Base-by-base conservation (phyloP, 352 stramenopile genomes). In the Phytophthora capsici region DNA sequence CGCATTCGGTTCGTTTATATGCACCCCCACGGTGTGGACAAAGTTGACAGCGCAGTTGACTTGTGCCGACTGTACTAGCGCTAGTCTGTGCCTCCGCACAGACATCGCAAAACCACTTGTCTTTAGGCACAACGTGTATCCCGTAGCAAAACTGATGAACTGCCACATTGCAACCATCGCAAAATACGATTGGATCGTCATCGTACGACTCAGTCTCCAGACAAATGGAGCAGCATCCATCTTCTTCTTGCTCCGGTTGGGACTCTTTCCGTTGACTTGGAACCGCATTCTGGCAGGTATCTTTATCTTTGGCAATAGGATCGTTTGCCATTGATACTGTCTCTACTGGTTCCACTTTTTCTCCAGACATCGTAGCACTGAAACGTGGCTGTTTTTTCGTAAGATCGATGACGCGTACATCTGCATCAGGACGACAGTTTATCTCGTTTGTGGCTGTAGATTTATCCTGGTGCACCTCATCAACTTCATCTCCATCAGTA, bases 91-190 rank as follows among this genome's bases (percentile, higher is more conserved):
- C 12, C 20, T 69, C 64, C 5, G 51, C 56, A 69, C 80, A 94
- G 9, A 61, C 60, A 32, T 95, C 88, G 47, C 93, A 98, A 45
- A 88, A 94, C 88, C 89, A 98, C 14, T 93, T 86, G 5, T 78
- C 88, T 50, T 55, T 76, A 2, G 89, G 88, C 12, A 97, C 51
- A 3, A 51, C 16, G 6, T 66, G 66, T 9, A 98, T 80, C 4
- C 87, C 89, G 49, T 97, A 98, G 72, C 91, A 98, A 56, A 88
- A 89, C 65, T 98, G 90, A 69, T 98, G 91, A 3, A 97, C 87
- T 4, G 82, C 75, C 17, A 94, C 71, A 59, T 96, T 77, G 50
- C 91, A 98, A 5, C 88, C 88, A 46, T 96, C 91, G 48, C 91
- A 98, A 64, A 95, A 96, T 3, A 98, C 76, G 48, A 98, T 97